phyloP scores from a whole-genome alignment of 2,329 filamentous ascomycete genomes.

The Venturia pyrina region DNA sequence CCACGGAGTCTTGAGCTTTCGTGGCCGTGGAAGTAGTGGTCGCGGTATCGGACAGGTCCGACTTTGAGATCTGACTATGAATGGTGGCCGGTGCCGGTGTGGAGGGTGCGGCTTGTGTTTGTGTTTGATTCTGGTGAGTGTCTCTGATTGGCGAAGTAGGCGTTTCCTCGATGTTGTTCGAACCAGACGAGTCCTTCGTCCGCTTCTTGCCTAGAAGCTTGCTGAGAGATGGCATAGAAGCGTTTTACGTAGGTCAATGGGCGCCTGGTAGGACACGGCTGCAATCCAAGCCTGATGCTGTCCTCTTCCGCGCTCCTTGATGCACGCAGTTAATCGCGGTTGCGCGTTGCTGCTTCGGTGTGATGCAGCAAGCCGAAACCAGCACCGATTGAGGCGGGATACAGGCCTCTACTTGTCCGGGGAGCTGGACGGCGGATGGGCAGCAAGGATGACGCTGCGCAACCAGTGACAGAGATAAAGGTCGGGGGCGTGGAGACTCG shows the following conservation, averaged over 20 bases:
- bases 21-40: background rate
- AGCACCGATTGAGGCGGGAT: background rate
- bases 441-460: conserved; percentile 4
- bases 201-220: conserved; percentile 92
- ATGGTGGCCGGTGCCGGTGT: conserved; percentile 11
- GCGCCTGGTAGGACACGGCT: background rate
- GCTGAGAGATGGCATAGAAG: conserved; percentile 79
- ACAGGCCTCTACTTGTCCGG: background rate
- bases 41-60: conserved; percentile 11
- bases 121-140: conserved; percentile 48
- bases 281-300: background rate
- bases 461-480: background rate
- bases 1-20: conserved; percentile 3
- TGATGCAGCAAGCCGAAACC: conserved; percentile 1
- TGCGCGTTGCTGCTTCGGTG: background rate
- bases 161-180: conserved; percentile 47
- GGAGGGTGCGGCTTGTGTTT: conserved; percentile 28
- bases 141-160: conserved; percentile 59
- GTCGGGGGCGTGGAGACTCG: background rate
- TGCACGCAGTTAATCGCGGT: background rate
- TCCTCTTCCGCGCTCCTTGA: background rate
- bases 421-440: background rate
- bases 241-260: conserved; percentile 5
- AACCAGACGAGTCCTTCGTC: conserved; percentile 71
- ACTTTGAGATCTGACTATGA: conserved; percentile 8